phyloP scores from a whole-genome alignment of 2,329 filamentous ascomycete genomes.

The Aspergillus calidoustus region DNA sequence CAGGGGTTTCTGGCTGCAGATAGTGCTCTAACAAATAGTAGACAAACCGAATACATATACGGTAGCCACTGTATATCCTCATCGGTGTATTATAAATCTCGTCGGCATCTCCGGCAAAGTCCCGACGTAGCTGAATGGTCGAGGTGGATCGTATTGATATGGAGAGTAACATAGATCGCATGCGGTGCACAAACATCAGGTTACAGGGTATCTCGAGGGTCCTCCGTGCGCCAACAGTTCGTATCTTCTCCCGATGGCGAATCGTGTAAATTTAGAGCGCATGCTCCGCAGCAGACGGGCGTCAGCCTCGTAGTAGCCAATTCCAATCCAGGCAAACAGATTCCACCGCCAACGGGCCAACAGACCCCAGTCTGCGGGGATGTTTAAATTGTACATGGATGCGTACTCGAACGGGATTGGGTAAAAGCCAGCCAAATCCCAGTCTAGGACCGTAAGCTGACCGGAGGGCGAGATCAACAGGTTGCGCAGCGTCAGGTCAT shows the following conservation, averaged over 20 bases:
- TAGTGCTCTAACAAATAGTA: not conserved
- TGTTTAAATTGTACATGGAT: constrained; percentile 24
- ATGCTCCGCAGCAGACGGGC: not conserved
- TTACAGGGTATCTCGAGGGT: not conserved
- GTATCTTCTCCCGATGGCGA: not conserved
- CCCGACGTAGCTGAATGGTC: not conserved
- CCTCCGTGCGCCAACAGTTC: not conserved
- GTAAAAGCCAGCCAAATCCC: constrained; percentile 25
- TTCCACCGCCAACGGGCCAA: constrained; percentile 68
- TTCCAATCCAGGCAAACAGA: constrained; percentile 46
- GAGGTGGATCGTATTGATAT: no score
- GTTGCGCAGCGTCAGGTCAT: constrained; percentile 28
- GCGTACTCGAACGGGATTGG: constrained; percentile 25
- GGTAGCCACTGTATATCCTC: not conserved
- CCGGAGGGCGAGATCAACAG: constrained; percentile 23
- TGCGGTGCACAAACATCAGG: not conserved
- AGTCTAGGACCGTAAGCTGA: constrained; percentile 23
- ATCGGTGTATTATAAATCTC: not conserved
- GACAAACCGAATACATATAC: not conserved
- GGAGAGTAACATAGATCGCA: no score
- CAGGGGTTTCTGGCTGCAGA: no score
- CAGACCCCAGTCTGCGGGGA: constrained; percentile 17
- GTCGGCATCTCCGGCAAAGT: not conserved
- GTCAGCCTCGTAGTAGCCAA: not conserved
- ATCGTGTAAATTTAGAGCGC: constrained; percentile 1